Evolutionary conservation across 768 basidiomycete genomes (phyloP), one percentile per base, ranked within the genome.

Genomic region (Boletus fagicola): DNA sequence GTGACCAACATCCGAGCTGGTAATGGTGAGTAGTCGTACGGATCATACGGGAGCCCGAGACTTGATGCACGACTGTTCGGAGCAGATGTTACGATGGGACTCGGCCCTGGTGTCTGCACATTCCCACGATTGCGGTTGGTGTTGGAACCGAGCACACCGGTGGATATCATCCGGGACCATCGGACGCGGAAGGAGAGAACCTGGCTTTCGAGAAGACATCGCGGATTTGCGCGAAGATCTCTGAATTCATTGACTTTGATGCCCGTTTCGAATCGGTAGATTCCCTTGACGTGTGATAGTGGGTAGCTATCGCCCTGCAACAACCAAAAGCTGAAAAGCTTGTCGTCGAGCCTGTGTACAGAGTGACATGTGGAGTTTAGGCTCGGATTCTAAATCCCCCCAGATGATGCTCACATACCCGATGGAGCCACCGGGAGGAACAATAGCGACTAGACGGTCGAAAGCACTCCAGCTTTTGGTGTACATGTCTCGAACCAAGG

Each of bases 401-500:
- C 5, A 43, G 54, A 62, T 60, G 18, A 20, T 43, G 22, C 11
- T 28, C 46, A 76, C 85, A 40, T 67, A 91, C 88, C 92, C 92
- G 54, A 93, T 93, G 0, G 89, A 90, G 8, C 92, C 92, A 11
- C 91, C 92, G 0, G 91, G 91, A n/a, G 92, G 90, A 0, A 94
- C 90, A 58, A 94, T 91, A 5, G 89, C 88, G 18, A 94, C 88
- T 7, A 94, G 80, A 11, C 92, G 84, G 68, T 93, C 91, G 64
- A 94, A 93, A 2, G 91, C 91, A 67, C 89, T 91, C 92, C 92
- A 94, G 61, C 88, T 91, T 73, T 94, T 94, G 26, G 90, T 92
- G 68, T 94, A 94, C 88, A 92, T 89, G 63, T 93, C 91, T 55
- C 91, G 83, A 46, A 92, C 92, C 20, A 92, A 78, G 1, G 90